phyloP scores from a whole-genome alignment of 2,329 filamentous ascomycete genomes.

The Albifimbria verrucaria region DNA sequence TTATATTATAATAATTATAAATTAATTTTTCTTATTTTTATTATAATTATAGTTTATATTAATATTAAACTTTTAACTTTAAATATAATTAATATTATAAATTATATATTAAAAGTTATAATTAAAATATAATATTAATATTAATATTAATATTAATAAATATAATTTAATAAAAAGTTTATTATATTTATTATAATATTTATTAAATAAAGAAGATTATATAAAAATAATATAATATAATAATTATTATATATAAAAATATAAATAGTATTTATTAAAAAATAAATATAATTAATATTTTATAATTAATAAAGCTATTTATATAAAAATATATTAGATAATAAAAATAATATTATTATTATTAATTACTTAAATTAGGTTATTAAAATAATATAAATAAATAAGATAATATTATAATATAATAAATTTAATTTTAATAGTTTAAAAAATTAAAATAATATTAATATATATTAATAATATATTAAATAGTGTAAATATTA shows the following conservation, averaged over 20 bases:
- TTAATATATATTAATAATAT: no score
- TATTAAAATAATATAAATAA: no score
- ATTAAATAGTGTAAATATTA: no score
- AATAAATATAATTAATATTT: not conserved
- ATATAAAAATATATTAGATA: not conserved
- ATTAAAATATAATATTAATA: not conserved
- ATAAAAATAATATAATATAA: not conserved
- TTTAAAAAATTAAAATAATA: no score
- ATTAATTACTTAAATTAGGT: no score
- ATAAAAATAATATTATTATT: no score
- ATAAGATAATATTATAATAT: no score
- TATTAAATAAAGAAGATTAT: conserved; percentile 4
- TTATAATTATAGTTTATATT: no score
- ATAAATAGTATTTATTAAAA: not conserved
- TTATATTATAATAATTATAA: no score
- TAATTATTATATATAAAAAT: not conserved
- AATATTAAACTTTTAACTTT: no score
- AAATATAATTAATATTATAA: not conserved
- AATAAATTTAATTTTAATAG: no score
- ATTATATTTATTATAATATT: conserved; percentile 2
- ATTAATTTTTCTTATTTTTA: no score
- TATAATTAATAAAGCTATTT: not conserved
- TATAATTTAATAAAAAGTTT: conserved; percentile 1
- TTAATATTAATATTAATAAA: conserved; percentile 1
- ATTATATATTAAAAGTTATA: not conserved